These are phyloP conservation scores for Clitopilus hobsonii DNA, from an alignment of 768 basidiomycete species.

Conservation along the genomic window DNA sequence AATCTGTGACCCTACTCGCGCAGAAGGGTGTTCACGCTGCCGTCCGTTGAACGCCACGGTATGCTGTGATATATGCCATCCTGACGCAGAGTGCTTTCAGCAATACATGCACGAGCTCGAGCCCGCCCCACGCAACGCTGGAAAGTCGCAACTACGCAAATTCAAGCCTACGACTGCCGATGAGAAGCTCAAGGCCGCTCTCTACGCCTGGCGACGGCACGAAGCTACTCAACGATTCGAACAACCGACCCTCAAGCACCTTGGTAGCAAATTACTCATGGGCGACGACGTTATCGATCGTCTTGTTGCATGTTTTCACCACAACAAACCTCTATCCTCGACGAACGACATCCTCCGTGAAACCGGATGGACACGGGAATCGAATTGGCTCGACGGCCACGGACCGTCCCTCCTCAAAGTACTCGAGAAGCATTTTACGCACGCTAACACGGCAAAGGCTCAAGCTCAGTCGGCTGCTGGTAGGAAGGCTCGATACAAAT, in stretches of 20 bases:
- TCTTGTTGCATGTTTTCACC: constrained; percentile 1
- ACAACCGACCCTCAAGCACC: background rate
- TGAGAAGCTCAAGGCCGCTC: constrained; percentile 1
- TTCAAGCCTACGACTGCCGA: background rate
- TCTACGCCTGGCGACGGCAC: constrained; percentile 2
- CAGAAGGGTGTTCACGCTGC: constrained; percentile 5
- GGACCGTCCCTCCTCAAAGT: background rate
- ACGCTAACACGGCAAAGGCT: background rate
- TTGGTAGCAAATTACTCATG: constrained; percentile 2
- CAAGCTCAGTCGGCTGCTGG: background rate
- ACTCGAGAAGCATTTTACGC: background rate
- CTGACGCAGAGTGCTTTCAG: constrained; percentile 6
- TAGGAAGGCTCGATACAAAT: background rate
- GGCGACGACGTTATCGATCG: background rate
- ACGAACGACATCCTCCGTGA: background rate
- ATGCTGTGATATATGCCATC: constrained; percentile 9
- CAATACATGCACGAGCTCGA: background rate
- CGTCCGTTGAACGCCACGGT: background rate
- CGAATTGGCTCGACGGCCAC: background rate
- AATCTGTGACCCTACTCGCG: background rate
- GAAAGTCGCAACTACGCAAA: background rate
- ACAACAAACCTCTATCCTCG: background rate
- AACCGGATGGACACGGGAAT: constrained; percentile 1
- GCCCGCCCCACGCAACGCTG: background rate
- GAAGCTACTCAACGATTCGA: background rate